Evolutionary conservation across 768 basidiomycete genomes (phyloP).

Genomic region (Russula foetens): DNA sequence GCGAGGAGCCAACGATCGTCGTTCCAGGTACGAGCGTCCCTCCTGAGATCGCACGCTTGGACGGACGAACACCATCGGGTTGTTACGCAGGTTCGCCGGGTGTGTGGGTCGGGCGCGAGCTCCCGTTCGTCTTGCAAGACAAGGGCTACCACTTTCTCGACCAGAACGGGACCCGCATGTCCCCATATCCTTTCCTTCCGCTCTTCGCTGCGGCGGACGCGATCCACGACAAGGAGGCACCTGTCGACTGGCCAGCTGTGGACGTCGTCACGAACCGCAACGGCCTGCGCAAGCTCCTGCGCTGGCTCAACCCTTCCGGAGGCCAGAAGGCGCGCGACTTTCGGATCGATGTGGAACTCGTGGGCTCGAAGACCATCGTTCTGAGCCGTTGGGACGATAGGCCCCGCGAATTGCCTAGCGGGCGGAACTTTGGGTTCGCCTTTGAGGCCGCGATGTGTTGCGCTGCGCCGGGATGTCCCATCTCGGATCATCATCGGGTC

Average conservation of each 20-base stretch:
- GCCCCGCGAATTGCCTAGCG: conserved; percentile 21
- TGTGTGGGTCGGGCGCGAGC: conserved; percentile 39
- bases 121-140: conserved; percentile 52
- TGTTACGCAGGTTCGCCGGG: conserved; percentile 44
- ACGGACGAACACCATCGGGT: too few species aligned
- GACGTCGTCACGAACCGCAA: conserved; percentile 58
- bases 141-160: conserved; percentile 42
- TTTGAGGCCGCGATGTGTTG: conserved; percentile 52
- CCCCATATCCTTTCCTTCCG: conserved; percentile 38
- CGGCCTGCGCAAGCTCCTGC: conserved; percentile 50
- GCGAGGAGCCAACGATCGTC: conserved; percentile 23
- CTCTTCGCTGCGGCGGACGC: conserved; percentile 52
- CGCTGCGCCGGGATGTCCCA: conserved; percentile 40
- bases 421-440: conserved; percentile 46
- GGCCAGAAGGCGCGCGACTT: conserved; percentile 39
- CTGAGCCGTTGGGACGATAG: conserved; percentile 58
- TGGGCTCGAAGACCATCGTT: conserved; percentile 48
- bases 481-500: conserved; percentile 54
- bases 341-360: conserved; percentile 61
- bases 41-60: background rate
- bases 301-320: conserved; percentile 35
- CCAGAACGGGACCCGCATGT: conserved; percentile 46
- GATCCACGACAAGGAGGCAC: conserved; percentile 18
- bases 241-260: conserved; percentile 32
- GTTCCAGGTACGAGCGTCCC: conserved; percentile 24